These are phyloP conservation scores for Allium cepa DNA, from an alignment of 106 monocot genomes.

Conservation along the genomic window DNA sequence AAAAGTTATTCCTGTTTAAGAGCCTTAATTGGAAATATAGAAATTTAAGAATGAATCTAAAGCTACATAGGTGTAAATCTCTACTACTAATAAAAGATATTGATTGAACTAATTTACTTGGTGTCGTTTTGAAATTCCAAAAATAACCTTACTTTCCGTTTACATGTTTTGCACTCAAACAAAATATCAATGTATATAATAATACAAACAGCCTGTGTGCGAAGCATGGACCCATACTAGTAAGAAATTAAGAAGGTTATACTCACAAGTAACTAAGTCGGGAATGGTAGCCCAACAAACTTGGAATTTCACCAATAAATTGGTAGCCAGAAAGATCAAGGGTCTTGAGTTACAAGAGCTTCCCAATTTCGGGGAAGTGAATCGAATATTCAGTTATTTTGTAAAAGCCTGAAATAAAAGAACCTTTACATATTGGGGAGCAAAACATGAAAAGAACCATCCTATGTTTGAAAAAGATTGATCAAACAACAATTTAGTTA, in stretches of 20 bases:
- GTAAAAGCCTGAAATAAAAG: slow-evolving; percentile 49
- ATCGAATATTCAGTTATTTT: slow-evolving; percentile 76
- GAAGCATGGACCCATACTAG: no score
- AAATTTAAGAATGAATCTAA: background rate
- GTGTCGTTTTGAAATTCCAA: no score
- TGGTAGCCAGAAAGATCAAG: slow-evolving; percentile 90
- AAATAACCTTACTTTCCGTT: no score
- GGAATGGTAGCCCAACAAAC: slow-evolving; percentile 56
- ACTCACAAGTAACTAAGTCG: slow-evolving; percentile 71
- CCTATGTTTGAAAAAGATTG: no score
- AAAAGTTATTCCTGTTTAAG: slow-evolving; percentile 78
- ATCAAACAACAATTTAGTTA: no score
- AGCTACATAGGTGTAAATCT: background rate
- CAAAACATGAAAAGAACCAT: no score
- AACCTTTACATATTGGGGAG: no score
- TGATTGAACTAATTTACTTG: no score
- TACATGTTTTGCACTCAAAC: no score
- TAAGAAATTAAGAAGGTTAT: background rate
- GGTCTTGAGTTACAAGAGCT: slow-evolving; percentile 55
- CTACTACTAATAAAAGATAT: no score
- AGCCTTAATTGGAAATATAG: slow-evolving; percentile 32
- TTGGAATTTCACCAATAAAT: slow-evolving; percentile 74
- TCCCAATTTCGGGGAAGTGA: slow-evolving; percentile 69
- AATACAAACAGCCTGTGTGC: no score
- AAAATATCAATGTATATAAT: no score